Evolutionary conservation across 331 rosid species (phyloP).

Genomic region (Pyrus hybrid): DNA sequence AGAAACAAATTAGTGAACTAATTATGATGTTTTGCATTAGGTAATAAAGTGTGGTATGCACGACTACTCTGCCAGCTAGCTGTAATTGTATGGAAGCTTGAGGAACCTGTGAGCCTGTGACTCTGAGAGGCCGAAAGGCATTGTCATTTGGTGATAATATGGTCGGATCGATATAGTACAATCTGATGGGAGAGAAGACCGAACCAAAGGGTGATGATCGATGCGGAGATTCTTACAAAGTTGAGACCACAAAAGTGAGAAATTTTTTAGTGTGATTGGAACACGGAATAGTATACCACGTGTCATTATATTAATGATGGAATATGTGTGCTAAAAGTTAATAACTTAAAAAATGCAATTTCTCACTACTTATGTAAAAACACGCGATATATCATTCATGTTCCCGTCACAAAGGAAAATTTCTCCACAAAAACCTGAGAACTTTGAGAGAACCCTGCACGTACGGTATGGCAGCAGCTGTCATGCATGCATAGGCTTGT

Average conservation of each 20-base stretch:
- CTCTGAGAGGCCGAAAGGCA: constrained; percentile 1
- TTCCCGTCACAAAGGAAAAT: no score
- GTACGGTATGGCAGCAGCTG: background rate
- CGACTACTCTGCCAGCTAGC: background rate
- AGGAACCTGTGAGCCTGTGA: background rate
- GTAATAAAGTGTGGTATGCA: background rate
- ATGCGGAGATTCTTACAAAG: constrained; percentile 1
- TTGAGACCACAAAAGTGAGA: background rate
- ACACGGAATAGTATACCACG: no score
- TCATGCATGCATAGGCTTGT: background rate
- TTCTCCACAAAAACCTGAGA: background rate
- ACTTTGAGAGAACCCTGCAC: background rate
- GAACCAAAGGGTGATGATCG: background rate
- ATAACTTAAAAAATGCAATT: no score
- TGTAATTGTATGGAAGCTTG: background rate
- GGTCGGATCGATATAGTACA: constrained; percentile 25
- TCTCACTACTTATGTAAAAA: no score
- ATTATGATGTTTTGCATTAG: background rate
- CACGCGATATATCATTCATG: no score
- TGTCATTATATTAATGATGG: no score
- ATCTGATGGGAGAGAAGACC: background rate
- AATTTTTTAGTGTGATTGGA: no score
- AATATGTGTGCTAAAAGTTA: no score
- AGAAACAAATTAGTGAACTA: background rate
- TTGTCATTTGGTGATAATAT: constrained; percentile 47